These are phyloP conservation scores for Zymoseptoria brevis DNA, from an alignment of 2,329 filamentous ascomycete genomes.

Conservation along the genomic window DNA sequence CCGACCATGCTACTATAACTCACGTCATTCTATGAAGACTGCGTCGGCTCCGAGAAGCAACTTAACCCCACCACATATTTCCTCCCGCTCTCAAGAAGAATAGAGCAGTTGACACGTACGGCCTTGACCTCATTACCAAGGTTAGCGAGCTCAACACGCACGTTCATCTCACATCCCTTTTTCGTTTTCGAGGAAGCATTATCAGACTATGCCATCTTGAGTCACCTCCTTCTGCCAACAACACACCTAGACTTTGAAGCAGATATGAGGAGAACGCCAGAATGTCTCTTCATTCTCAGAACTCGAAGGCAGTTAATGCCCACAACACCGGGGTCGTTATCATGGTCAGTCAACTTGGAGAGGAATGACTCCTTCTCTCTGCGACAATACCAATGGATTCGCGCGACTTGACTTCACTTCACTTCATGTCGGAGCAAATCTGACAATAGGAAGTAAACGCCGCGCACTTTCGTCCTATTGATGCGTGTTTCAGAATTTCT, in stretches of 20 bases:
- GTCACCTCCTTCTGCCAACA: too few relatives aligned
- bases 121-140: too few relatives aligned
- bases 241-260: slow-evolving; percentile 8
- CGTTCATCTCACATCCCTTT: too few relatives aligned
- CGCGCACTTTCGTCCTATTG: neutral
- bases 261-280: neutral
- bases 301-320: neutral
- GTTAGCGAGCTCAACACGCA: too few relatives aligned
- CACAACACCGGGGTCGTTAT: neutral
- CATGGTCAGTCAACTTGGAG: neutral
- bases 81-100: too few relatives aligned
- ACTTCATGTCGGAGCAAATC: neutral
- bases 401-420: neutral
- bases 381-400: neutral
- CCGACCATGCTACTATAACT: too few relatives aligned
- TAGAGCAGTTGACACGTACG: too few relatives aligned
- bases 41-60: too few relatives aligned
- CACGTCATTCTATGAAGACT: too few relatives aligned
- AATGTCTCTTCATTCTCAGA: neutral
- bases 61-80: too few relatives aligned
- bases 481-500: neutral
- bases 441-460: neutral
- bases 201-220: too few relatives aligned
- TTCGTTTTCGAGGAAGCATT: too few relatives aligned
- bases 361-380: neutral